These are phyloP conservation scores for Coniochaeta pulveracea DNA, from an alignment of 2,329 filamentous ascomycete genomes.

Conservation along the genomic window DNA sequence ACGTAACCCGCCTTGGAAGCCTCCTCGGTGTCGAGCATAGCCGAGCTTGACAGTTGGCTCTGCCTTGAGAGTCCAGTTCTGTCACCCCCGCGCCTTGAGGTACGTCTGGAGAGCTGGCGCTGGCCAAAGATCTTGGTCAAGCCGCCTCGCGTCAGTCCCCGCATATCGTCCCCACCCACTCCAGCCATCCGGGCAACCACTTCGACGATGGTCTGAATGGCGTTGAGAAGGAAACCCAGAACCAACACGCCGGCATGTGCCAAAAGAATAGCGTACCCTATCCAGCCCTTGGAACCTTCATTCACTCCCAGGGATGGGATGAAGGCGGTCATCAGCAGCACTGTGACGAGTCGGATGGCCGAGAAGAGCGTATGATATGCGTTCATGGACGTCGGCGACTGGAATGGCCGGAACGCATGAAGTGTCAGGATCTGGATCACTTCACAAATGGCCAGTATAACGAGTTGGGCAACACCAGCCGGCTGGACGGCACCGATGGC, in stretches of 20 bases:
- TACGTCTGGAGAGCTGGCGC: conserved; percentile 71
- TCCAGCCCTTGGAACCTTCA: conserved; percentile 80
- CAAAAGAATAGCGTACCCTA: conserved; percentile 82
- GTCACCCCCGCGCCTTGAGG: conserved; percentile 45
- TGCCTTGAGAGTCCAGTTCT: conserved; percentile 59
- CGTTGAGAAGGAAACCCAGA: conserved; percentile 88
- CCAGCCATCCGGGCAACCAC: conserved; percentile 74
- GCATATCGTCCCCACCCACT: conserved; percentile 64
- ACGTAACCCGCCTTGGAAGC: conserved; percentile 51
- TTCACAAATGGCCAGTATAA: conserved; percentile 87
- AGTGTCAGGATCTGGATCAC: conserved; percentile 80
- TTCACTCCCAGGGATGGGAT: conserved; percentile 70
- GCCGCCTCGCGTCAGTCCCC: conserved; percentile 65
- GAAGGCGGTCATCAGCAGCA: conserved; percentile 72
- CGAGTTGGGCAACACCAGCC: conserved; percentile 85
- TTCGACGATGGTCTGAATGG: conserved; percentile 81
- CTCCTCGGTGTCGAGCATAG: conserved; percentile 63
- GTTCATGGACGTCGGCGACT: conserved; percentile 92
- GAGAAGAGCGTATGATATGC: conserved; percentile 85
- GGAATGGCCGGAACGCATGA: conserved; percentile 82
- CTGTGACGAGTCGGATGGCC: conserved; percentile 60
- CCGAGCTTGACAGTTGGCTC: conserved; percentile 72
- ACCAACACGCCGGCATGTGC: conserved; percentile 77
- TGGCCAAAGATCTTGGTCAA: conserved; percentile 85
- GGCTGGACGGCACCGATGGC: conserved; percentile 88